Evolutionary conservation across 2,329 filamentous ascomycete species (phyloP), one percentile per base, ranked within the genome.

Genomic region (Arthrobotrys megalospora): DNA sequence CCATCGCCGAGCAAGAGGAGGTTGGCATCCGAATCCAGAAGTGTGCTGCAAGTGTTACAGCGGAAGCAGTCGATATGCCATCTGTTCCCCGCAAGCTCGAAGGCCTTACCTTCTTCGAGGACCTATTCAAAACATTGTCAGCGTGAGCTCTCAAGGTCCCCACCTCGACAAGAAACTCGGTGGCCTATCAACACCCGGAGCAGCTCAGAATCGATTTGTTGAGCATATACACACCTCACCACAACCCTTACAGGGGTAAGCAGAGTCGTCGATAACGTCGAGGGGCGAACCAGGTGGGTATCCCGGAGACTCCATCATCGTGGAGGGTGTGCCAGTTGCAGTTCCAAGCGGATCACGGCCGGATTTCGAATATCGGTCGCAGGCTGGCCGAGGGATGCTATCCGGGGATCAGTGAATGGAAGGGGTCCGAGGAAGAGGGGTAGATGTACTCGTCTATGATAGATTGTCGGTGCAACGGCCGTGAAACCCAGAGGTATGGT

Each of bases 11-110:
- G 92, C 28, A 99, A 91, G 64, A 99, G 91, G 62, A 99, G 91
- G 85, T 98, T 98, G 82, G 96, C 96, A 84, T 99, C 95, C 79
- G 96, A 98, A 86, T 99, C 96, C 86, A 99, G 93, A 73, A 97
- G 90, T 78, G 94, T 97, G 83, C 91, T 90, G 87, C 95, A 99
- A 70, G 93, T 96, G 85, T 97, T 96, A 88, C 95, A 98, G 84
- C 94, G 92, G 86, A 99, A 99, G 87, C 96, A 99, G 86, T 97
- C 93, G 83, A 99, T 93, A 88, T 99, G 96, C 96, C 95, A 98
- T 88, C 95, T 90, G 85, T 97, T 96, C 80, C 94, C 94, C 84
- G 95, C 94, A 83, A 99, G 89, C 86, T 99, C 96, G 83, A 97
- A 99, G 65, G 96, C 96, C 86, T 98, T 98, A 82, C 96, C 96